These are phyloP conservation scores for Amphirosellinia nigrospora DNA, from an alignment of 495 filamentous ascomycete genomes.

Conservation along the genomic window DNA sequence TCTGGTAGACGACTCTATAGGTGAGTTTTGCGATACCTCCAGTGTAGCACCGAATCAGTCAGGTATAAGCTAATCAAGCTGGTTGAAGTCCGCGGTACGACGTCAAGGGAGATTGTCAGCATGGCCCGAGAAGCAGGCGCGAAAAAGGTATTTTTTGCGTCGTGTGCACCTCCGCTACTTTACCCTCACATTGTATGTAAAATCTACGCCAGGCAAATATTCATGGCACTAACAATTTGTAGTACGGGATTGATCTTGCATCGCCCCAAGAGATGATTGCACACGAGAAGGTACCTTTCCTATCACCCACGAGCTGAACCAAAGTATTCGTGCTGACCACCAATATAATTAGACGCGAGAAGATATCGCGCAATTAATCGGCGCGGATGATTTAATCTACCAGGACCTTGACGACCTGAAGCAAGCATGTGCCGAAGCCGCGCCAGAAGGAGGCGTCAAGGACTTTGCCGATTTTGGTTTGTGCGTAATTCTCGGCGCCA, in stretches of 20 bases:
- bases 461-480: too few species aligned
- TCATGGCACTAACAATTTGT: background rate
- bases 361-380: constrained; percentile 79
- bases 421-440: constrained; percentile 76
- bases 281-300: constrained; percentile 65
- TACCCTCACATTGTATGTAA: constrained; percentile 58
- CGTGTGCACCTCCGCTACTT: constrained; percentile 85
- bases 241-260: constrained; percentile 90
- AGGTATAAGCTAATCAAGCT: background rate
- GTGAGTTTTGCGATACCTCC: background rate
- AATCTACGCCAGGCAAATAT: constrained; percentile 54
- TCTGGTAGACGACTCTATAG: constrained; percentile 88
- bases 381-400: constrained; percentile 91
- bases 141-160: constrained; percentile 87
- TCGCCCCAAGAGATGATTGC: constrained; percentile 84
- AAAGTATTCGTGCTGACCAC: background rate
- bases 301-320: background rate
- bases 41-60: too few species aligned
- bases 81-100: constrained; percentile 77
- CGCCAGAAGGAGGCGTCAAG: constrained; percentile 57
- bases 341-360: constrained; percentile 36
- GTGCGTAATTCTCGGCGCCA: too few species aligned
- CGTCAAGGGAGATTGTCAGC: constrained; percentile 85
- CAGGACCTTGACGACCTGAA: constrained; percentile 86
- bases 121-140: constrained; percentile 92